Base-by-base conservation (phyloP, 345 rosid genomes). In the Carallia brachiata region DNA sequence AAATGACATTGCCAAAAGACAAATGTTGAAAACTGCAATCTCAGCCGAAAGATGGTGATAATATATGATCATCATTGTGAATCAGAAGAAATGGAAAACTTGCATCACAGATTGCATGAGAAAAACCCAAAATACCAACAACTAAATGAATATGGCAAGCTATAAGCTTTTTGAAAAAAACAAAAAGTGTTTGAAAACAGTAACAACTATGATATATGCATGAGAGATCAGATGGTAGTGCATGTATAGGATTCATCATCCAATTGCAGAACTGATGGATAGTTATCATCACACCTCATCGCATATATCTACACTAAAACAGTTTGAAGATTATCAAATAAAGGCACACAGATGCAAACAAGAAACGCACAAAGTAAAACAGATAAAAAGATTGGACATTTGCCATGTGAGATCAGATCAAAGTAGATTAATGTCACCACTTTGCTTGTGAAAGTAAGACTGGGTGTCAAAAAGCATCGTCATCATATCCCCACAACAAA, bases 221-320 rank as follows among this genome's bases (percentile, higher is more conserved):
- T 71, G 53, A 69, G 82, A 88, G 92, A 85, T 92, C 96, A 90
- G 96, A 90, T 90, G 94, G 96, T 87, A 85, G 87, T 87, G 97
- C 97, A 90, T 92, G 96, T 86, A 36, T 77, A 9, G 16, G 8
- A 64, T 75, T 92, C 94, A 81, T 86, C 94, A 92, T 71, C 67
- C 27, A 67, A 53, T 68, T 72, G 70, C 92, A 90, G 94, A 84
- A 68, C 91, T 40, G 74, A 59, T 87, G 96, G 90, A 65, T 77
- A 66, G 4, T 47, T 30, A 77, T 87, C 96, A 78, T 90, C 96
- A 88, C 79, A 36, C 81, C 97, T 83, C 79, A 44, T 76, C 68
- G 72, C 78, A 83, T 36, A 71, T 54, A 5, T 13, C 47, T 80
- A 71, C 92, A 57, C 5, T 6, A 63, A 1, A 2, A 1, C 32